These are phyloP conservation scores for Diplodia sapinea DNA, from an alignment of 2,329 filamentous ascomycete species.

Conservation along the genomic window DNA sequence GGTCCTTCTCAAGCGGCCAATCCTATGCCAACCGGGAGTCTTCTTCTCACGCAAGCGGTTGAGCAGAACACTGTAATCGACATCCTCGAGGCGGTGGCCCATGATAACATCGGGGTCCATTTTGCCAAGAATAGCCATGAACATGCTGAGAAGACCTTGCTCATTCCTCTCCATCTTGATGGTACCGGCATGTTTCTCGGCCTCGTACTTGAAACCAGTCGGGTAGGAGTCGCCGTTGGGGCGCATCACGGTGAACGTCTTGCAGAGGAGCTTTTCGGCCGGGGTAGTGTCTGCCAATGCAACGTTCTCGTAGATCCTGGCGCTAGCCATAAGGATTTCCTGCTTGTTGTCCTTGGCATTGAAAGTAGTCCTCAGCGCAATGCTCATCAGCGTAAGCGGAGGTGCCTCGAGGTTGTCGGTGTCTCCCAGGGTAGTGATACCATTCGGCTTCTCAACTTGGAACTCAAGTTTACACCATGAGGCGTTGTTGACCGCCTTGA, in stretches of 20 bases:
- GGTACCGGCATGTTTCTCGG: conserved; percentile 74
- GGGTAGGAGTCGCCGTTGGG: conserved; percentile 79
- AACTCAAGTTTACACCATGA: conserved; percentile 98
- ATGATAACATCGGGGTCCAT: conserved; percentile 93
- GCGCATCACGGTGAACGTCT: conserved; percentile 89
- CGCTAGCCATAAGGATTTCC: conserved; percentile 89
- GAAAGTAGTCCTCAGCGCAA: conserved; percentile 84
- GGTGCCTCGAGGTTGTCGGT: conserved; percentile 82
- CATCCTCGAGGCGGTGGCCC: conserved; percentile 94
- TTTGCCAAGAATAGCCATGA: conserved; percentile 84
- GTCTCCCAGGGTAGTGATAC: conserved; percentile 74
- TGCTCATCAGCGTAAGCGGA: conserved; percentile 92
- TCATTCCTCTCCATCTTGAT: conserved; percentile 85
- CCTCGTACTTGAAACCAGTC: conserved; percentile 81
- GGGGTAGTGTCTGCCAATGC: conserved; percentile 85
- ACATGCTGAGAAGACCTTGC: conserved; percentile 81
- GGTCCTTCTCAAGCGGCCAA: conserved; percentile 81
- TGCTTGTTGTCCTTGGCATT: conserved; percentile 95
- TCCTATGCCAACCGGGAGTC: conserved; percentile 90
- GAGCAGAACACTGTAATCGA: conserved; percentile 90
- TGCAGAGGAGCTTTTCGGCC: conserved; percentile 84
- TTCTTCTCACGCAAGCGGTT: conserved; percentile 88
- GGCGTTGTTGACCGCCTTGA: conserved; percentile 82
- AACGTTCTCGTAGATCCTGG: conserved; percentile 90
- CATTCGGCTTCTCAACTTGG: conserved; percentile 76